A percentile compares a stretch with the other conserved stretches of the same genome.
phyloP scores from a whole-genome alignment of 805 yeast genomes.

The Kodamaea kakaduensis region DNA sequence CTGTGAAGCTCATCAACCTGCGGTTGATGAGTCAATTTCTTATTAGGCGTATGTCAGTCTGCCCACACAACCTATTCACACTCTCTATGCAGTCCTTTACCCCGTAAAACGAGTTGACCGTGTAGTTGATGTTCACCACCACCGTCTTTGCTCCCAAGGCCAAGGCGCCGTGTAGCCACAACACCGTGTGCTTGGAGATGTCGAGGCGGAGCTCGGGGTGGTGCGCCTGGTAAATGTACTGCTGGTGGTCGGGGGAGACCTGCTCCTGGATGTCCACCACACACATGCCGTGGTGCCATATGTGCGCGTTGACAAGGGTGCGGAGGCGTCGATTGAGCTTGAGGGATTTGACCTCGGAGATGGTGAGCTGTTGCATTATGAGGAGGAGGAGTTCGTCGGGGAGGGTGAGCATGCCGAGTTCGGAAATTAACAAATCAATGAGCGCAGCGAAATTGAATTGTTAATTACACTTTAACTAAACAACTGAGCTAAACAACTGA shows the following conservation, averaged over 20 bases:
- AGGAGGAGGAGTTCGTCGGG: slow-evolving; percentile 11
- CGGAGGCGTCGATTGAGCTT: slow-evolving; percentile 7
- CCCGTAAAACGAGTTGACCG: slow-evolving; percentile 7
- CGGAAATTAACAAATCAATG: no score
- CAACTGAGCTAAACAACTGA: no score
- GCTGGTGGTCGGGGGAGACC: slow-evolving; percentile 1
- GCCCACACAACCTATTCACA: slow-evolving; percentile 5
- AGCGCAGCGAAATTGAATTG: no score
- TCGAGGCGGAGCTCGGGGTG: slow-evolving; percentile 5
- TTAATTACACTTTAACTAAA: no score
- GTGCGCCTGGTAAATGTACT: slow-evolving; percentile 2
- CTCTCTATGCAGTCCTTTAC: slow-evolving; percentile 10
- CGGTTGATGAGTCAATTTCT: background rate
- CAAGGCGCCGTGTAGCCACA: background rate
- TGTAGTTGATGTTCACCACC: slow-evolving; percentile 9
- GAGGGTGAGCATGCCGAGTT: no score
- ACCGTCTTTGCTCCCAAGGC: slow-evolving; percentile 4
- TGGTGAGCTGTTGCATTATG: slow-evolving; percentile 4
- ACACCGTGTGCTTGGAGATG: slow-evolving; percentile 3
- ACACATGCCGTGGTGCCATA: slow-evolving; percentile 9
- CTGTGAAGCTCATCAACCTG: no score
- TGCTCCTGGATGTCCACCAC: slow-evolving; percentile 6
- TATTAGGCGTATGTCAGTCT: slow-evolving; percentile 4
- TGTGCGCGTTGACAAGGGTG: slow-evolving; percentile 5
- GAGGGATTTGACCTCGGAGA: slow-evolving; percentile 6